A percentile compares a stretch with the other conserved stretches of the same genome.
These are phyloP conservation scores for Protea cynaroides DNA, from an alignment of 164 flowering plant genomes.

Conservation along the genomic window DNA sequence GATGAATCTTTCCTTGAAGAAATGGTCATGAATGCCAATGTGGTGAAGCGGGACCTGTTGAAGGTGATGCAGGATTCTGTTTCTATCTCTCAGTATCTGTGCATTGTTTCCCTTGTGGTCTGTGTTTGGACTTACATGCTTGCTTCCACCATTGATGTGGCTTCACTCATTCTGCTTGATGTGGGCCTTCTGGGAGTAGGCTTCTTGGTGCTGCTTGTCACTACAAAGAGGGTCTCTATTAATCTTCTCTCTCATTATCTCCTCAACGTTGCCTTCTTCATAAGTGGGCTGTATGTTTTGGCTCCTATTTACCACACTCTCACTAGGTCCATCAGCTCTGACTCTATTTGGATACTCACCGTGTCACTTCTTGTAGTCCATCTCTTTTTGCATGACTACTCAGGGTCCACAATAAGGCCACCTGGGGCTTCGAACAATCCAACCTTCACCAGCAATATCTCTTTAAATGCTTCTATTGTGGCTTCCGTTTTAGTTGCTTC, in stretches of 20 bases:
- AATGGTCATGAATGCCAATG: constrained; percentile 94
- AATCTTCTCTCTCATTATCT: constrained; percentile 47
- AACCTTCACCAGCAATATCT: constrained; percentile 67
- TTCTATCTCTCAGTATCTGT: constrained; percentile 77
- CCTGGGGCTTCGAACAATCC: constrained; percentile 74
- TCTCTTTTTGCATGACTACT: constrained; percentile 88
- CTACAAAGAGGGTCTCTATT: constrained; percentile 56
- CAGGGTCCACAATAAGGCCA: constrained; percentile 67
- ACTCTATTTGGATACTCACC: constrained; percentile 85
- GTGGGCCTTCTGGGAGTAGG: constrained; percentile 58
- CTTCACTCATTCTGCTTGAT: constrained; percentile 58
- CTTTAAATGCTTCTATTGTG: constrained; percentile 82
- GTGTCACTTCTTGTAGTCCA: constrained; percentile 66
- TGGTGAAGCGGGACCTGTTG: constrained; percentile 50
- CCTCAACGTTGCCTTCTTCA: constrained; percentile 67
- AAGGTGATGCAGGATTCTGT: constrained; percentile 51
- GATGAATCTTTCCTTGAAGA: constrained; percentile 85
- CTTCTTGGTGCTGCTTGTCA: constrained; percentile 60
- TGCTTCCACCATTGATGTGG: constrained; percentile 46
- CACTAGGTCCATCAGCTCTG: constrained; percentile 87
- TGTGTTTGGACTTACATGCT: constrained; percentile 85
- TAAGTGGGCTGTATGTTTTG: constrained; percentile 59
- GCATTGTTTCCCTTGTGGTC: constrained; percentile 77
- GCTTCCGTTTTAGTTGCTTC: constrained; percentile 94
- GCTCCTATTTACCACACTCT: constrained; percentile 89